Evolutionary conservation across 345 rosid genomes (phyloP), one percentile per base, ranked within the genome.

Genomic region (Melaleuca quinquenervia): DNA sequence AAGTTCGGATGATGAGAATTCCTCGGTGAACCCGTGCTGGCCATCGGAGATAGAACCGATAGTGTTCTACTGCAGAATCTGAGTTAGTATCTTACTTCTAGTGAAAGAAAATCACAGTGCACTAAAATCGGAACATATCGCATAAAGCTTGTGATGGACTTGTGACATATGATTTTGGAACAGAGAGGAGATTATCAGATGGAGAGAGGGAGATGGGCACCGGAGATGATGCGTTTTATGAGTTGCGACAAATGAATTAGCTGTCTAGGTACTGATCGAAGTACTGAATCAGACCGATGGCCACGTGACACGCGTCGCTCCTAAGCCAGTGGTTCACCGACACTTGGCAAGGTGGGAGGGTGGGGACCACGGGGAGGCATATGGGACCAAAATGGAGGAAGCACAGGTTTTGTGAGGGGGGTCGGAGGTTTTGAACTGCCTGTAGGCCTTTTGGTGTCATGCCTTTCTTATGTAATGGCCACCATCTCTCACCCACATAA

Each of bases 1-100:
- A 92, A 89, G 44, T 84, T 90, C 16, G 87, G 94, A 87, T 88
- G 89, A 16, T 85, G 92, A 6, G 88, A 82, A 5, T 85, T 58
- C 16, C 91, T 82, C 18, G 93, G 90, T 2, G 89, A 91, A 82
- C 88, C 91, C 1, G 88, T 89, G 58, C 94, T 90, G 88, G 91
- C 94, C 94, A 92, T 92, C 18, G 87, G 22, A 76, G 32, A 36
- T 50, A 8, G 27, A 14, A 83, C 48, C 48, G 7, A 1, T 1
- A 41, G 18, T 70, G 24, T 41, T 70, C 11, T 41, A 21, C 41
- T 36, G 2, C 48, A 18, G 36, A 70, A 36, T 18, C 80, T 12
- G 26, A 12, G 48, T 70, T 36, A 36, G 26, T 18, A 20, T 18
- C 18, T 41, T 22, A 10, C 48, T 36, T 70, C 48, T 32, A 21